phyloP scores from a whole-genome alignment of 2,329 filamentous ascomycete genomes.

The Microcyclospora tardicrescens region DNA sequence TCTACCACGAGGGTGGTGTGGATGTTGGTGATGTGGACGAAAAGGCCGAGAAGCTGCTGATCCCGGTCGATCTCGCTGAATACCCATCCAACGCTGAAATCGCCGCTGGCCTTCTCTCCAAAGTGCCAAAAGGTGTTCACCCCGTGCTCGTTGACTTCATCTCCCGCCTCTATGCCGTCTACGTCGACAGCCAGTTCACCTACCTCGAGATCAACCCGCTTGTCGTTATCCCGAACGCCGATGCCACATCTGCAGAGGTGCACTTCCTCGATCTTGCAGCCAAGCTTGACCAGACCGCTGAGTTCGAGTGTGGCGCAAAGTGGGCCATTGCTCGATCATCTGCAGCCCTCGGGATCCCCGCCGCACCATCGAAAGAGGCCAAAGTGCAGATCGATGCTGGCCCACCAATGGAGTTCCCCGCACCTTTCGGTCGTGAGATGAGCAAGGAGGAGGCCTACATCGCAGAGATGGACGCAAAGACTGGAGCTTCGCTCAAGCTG shows the following conservation, averaged over 20 bases:
- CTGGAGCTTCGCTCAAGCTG: conserved; percentile 94
- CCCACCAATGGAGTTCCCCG: conserved; percentile 97
- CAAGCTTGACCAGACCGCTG: conserved; percentile 97
- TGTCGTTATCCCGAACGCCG: conserved; percentile 89
- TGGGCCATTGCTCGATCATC: conserved; percentile 94
- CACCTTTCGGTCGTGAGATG: conserved; percentile 95
- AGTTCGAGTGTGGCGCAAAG: conserved; percentile 98
- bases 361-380: conserved; percentile 42
- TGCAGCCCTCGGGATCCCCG: conserved; percentile 71
- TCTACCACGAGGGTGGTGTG: conserved; percentile 98
- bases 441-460: conserved; percentile 99
- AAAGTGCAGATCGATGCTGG: conserved; percentile 92
- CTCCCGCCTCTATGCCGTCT: conserved; percentile 92
- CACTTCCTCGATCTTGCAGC: conserved; percentile 97
- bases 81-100: conserved; percentile 96
- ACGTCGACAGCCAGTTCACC: conserved; percentile 99
- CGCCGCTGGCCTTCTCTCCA: conserved; percentile 69
- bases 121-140: conserved; percentile 90
- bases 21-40: conserved; percentile 98
- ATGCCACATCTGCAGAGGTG: conserved; percentile 83
- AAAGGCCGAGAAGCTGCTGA: conserved; percentile 96
- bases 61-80: conserved; percentile 86
- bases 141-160: conserved; percentile 99
- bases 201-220: conserved; percentile 99
- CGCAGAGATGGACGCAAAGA: conserved; percentile 96